Evolutionary conservation across 129 eudicot genomes (phyloP).

Genomic region (Silybum marianum): DNA sequence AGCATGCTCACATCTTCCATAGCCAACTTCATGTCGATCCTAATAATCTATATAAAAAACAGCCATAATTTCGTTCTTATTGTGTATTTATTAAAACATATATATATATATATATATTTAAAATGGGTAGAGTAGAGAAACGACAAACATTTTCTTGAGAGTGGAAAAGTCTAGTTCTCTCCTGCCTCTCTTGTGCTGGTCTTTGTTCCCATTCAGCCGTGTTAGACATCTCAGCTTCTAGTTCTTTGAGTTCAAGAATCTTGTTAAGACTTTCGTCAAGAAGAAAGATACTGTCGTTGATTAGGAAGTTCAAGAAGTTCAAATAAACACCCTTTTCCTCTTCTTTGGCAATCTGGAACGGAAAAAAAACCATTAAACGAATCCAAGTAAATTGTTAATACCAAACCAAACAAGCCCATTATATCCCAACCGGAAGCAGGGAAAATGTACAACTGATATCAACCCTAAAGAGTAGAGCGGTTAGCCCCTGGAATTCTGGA

Average conservation of each 20-base stretch:
- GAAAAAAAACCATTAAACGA: not conserved
- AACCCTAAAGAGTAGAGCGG: too few species aligned
- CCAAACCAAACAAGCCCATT: not conserved
- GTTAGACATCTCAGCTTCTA: constrained; percentile 98
- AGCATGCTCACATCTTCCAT: constrained; percentile 96
- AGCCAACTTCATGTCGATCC: constrained; percentile 95
- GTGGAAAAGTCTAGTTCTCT: constrained; percentile 90
- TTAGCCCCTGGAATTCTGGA: too few species aligned
- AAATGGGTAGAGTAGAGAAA: not conserved
- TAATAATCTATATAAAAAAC: constrained; percentile 62
- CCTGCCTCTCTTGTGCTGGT: constrained; percentile 96
- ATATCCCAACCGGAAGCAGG: not conserved
- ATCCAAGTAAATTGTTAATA: not conserved
- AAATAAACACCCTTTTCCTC: constrained; percentile 96
- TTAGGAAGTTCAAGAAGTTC: constrained; percentile 84
- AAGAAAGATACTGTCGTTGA: constrained; percentile 88
- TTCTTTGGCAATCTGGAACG: constrained; percentile 88
- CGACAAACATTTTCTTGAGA: constrained; percentile 89
- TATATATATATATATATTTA: not conserved
- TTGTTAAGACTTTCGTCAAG: constrained; percentile 96
- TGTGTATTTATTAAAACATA: not conserved
- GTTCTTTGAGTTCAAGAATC: constrained; percentile 90
- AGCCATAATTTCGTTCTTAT: not conserved
- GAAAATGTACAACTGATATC: too few species aligned
- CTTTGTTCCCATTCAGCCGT: constrained; percentile 91